These are phyloP conservation scores for Pleurotus tuber-regium DNA, from an alignment of 768 basidiomycete species.

Conservation along the genomic window DNA sequence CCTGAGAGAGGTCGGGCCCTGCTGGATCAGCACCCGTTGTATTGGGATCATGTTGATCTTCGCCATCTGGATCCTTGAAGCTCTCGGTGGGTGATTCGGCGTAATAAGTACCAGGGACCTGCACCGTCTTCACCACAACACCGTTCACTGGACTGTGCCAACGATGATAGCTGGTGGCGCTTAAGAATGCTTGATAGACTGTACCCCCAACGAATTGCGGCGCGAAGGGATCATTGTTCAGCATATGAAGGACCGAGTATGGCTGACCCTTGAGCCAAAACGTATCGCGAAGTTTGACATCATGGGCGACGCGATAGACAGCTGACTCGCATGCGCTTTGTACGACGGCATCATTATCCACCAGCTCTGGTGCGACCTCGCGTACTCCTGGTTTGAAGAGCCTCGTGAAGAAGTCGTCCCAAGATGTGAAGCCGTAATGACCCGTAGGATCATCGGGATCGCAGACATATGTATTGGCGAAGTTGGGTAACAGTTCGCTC, in stretches of 20 bases:
- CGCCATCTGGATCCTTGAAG: neutral
- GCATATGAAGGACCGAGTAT: constrained; percentile 58
- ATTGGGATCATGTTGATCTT: too few relatives aligned
- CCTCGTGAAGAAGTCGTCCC: constrained; percentile 58
- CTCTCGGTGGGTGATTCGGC: constrained; percentile 26
- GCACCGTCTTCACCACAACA: constrained; percentile 34
- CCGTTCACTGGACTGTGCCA: constrained; percentile 62
- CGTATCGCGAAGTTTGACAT: constrained; percentile 38
- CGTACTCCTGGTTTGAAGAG: constrained; percentile 38
- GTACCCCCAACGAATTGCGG: constrained; percentile 47
- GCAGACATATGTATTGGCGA: constrained; percentile 37
- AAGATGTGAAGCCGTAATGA: constrained; percentile 44
- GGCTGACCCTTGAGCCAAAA: constrained; percentile 66
- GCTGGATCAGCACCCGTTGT: constrained; percentile 9
- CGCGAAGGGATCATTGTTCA: constrained; percentile 37
- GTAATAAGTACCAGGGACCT: constrained; percentile 52
- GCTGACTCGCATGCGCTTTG: constrained; percentile 54
- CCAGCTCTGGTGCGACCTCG: constrained; percentile 25
- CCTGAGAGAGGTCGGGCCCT: constrained; percentile 27
- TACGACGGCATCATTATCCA: constrained; percentile 32
- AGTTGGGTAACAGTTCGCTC: constrained; percentile 19
- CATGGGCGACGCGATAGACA: constrained; percentile 35
- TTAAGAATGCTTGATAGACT: constrained; percentile 57
- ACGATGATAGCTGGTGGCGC: constrained; percentile 54
- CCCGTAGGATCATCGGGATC: constrained; percentile 28